A percentile compares a stretch with the other conserved stretches of the same genome.
Conservation (phyloP, 73 alveolate species). For the Paramecium primaurelia region DNA sequence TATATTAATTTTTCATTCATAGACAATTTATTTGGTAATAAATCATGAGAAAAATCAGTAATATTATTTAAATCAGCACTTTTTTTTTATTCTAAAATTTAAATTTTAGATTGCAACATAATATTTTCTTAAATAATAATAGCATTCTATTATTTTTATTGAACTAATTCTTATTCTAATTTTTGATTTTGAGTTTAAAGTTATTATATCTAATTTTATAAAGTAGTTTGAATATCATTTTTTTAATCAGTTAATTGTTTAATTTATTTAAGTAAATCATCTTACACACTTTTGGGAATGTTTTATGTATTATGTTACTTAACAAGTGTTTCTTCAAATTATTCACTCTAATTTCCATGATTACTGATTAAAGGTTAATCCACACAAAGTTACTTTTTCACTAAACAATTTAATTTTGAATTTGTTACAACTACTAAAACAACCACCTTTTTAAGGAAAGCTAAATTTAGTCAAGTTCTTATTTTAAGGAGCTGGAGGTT, state of each 20-base stretch:
- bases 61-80: not conserved
- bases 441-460: not conserved
- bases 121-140: not conserved
- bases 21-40: not conserved
- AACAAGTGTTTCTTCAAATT: not conserved
- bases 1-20: not conserved
- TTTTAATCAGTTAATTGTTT: not conserved
- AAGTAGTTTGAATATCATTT: not conserved
- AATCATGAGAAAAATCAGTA: not conserved
- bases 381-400: not conserved
- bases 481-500: conserved; percentile 27
- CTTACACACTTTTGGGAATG: not conserved
- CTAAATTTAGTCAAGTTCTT: not conserved
- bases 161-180: not conserved
- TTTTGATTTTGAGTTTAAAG: not conserved
- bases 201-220: not conserved
- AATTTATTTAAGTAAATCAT: not conserved
- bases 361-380: not conserved
- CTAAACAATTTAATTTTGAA: not conserved
- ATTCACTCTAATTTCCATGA: not conserved
- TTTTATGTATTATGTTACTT: not conserved
- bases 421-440: not conserved
- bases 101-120: not conserved
- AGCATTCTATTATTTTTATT: not conserved
- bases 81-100: not conserved